Evolutionary conservation across 768 basidiomycete genomes (phyloP).

Genomic region (Obba rivulosa): DNA sequence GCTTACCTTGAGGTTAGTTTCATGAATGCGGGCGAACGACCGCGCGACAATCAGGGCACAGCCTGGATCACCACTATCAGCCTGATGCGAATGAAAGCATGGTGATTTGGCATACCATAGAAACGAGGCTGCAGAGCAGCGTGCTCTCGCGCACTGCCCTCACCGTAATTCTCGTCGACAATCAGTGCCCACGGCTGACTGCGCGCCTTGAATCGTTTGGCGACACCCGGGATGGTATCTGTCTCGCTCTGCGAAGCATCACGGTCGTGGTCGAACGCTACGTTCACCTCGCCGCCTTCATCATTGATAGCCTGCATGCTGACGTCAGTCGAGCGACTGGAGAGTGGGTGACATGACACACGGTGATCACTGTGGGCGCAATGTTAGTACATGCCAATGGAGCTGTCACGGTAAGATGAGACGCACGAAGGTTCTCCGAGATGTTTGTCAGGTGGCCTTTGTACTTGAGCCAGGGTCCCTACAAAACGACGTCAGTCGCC

Average conservation of each 20-base stretch:
- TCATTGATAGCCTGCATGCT: constrained; percentile 80
- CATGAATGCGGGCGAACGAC: constrained; percentile 97
- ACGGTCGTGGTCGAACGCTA: constrained; percentile 75
- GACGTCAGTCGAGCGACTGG: background rate
- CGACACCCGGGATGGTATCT: constrained; percentile 87
- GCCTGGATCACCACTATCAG: constrained; percentile 38
- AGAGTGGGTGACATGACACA: constrained; percentile 22
- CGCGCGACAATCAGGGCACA: constrained; percentile 84
- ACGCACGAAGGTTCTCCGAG: constrained; percentile 88
- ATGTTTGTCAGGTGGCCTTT: constrained; percentile 97
- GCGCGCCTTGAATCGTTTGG: constrained; percentile 81
- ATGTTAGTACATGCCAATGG: background rate
- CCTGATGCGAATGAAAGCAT: background rate
- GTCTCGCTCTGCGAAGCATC: constrained; percentile 35
- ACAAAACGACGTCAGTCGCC: background rate
- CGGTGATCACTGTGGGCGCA: constrained; percentile 71
- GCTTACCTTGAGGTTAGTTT: constrained; percentile 88
- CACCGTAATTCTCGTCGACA: constrained; percentile 97
- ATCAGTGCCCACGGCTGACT: constrained; percentile 88
- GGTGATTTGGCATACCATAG: constrained; percentile 49
- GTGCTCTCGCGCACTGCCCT: constrained; percentile 96
- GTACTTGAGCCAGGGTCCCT: constrained; percentile 99
- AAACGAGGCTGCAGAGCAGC: constrained; percentile 96
- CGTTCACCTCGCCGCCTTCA: constrained; percentile 89
- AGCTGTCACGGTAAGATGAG: background rate